Evolutionary conservation across 305 asterid genomes (phyloP).

Genomic region (Rubia peregrina): DNA sequence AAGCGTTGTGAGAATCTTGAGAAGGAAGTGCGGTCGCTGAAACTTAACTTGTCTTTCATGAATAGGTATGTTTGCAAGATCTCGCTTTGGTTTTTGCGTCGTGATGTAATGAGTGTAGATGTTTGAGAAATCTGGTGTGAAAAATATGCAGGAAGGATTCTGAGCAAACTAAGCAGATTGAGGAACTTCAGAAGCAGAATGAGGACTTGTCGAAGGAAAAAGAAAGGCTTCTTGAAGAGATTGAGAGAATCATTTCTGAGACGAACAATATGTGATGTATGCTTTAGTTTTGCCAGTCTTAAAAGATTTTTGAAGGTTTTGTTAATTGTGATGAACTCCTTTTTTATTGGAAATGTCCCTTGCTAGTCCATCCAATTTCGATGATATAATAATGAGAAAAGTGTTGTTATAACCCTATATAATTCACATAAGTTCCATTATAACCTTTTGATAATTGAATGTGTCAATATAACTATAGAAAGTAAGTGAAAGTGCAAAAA

Average conservation of each 20-base stretch:
- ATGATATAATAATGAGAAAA: too few species aligned
- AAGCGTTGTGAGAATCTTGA: slow-evolving; percentile 82
- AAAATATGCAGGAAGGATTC: slow-evolving; percentile 48
- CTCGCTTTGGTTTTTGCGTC: neutral
- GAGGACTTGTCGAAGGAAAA: slow-evolving; percentile 40
- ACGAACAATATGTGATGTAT: slow-evolving; percentile 21
- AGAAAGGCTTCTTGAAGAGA: slow-evolving; percentile 50
- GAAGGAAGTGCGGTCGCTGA: slow-evolving; percentile 86
- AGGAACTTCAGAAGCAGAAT: slow-evolving; percentile 53
- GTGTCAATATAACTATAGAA: too few species aligned
- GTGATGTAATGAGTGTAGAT: neutral
- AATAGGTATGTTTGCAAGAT: slow-evolving; percentile 41
- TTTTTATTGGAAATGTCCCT: neutral
- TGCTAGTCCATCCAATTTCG: neutral
- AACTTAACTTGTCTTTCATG: slow-evolving; percentile 80
- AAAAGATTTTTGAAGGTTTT: neutral
- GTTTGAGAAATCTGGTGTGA: neutral
- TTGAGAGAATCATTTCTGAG: slow-evolving; percentile 45
- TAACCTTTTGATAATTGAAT: too few species aligned
- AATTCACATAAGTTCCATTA: too few species aligned
- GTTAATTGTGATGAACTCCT: slow-evolving; percentile 8
- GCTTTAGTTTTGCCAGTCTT: neutral
- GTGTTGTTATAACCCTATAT: too few species aligned
- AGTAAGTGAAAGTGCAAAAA: too few species aligned
- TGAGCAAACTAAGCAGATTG: slow-evolving; percentile 54